Base-by-base conservation (phyloP, 768 basidiomycete species). In the Nidularia pulvinata region DNA sequence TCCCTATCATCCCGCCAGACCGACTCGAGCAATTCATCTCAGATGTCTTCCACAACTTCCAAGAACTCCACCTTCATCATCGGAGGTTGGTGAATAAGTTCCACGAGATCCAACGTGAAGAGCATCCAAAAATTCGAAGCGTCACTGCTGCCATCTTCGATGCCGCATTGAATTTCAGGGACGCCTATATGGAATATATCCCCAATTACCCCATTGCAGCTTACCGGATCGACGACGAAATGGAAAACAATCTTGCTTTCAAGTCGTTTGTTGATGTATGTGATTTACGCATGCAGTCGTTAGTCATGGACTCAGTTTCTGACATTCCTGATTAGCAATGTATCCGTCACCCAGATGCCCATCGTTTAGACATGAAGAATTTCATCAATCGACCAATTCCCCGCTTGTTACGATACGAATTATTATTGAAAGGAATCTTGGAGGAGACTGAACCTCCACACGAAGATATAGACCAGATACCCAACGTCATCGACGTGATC, bases 381-480 rank as follows among this genome's bases (percentile, higher is more conserved):
- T 99, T 98, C 71, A 89, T 95, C 63, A 87, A 92, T 61, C 86
- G 94, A 36, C 93, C 95, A 1, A 95, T 96, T 58, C 91, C 93
- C 55, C 86, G 96, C 44, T 72, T 96, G 35, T 75, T 95, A 42
- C 89, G 95, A 47, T 98, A 98, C 65, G 88, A 91, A 57, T 77
- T 98, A 1, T 77, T 98, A 14, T 71, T 98, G 55, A 89, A 88
- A 57, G 79, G 82, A 33, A 89, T 98, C 57, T 71, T 88, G 56
- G 89, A 94, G 16, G 86, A 88, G 58, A 85, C 92, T 0, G 82
- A 85, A 0, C 69, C 77, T 7, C 83, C 79, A 2, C 89, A 96
- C 60, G 88, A 91, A n/a, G 95, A 97, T 66, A 76, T 80, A 2
- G 82, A 89, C 16, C 81, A 84, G 35, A 92, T 98, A 51, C 90